Base-by-base conservation (phyloP, 305 asterid genomes). In the Salvia sclarea region DNA sequence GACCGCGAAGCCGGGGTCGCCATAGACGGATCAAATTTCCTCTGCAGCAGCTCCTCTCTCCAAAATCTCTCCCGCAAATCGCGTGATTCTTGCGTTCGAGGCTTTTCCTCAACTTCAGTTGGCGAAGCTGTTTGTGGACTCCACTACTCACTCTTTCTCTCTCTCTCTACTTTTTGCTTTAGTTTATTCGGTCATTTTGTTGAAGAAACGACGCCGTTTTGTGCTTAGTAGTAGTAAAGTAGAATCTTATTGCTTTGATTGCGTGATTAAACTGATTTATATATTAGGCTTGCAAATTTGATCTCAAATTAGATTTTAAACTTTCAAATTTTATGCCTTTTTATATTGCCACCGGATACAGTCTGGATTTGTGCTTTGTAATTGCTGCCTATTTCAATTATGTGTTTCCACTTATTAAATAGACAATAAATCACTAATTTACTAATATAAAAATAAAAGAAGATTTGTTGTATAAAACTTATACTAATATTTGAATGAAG, bases 1-100 rank as follows among this genome's bases (percentile, higher is more conserved):
- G 85, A 75, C 55, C 75, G 82, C 17, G 88, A 84, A 77, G 78
- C 79, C 54, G 90, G 77, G 80, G 82, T 80, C 77, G 59, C 75
- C 75, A 79, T 66, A 58, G 43, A 70, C 45, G 30, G 75, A 75
- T 68, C 76, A 17, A 56, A 48, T 33, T 40, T 40, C 66, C 65
- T 66, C 54, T 41, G 59, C 16, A 68, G 45, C 21, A 12, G 5
- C 41, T 44, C 45, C 61, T 53, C 54, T 21, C 66, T 38, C 71
- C 31, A 14, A 37, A 62, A 64, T 69, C 35, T 69, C 71, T 28
- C 28, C 49, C 4, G 41, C 38, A 41, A 71, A 47, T 68, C 3
- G 49, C 37, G 64, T 8, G 59, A 58, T 18, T 76, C 61, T 56
- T 9, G 56, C 62, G 66, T 44, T 35, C 70, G n/a, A n/a, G 77